Conservation (phyloP, 2,329 filamentous ascomycete species). For the Rachicladosporium sp. region DNA sequence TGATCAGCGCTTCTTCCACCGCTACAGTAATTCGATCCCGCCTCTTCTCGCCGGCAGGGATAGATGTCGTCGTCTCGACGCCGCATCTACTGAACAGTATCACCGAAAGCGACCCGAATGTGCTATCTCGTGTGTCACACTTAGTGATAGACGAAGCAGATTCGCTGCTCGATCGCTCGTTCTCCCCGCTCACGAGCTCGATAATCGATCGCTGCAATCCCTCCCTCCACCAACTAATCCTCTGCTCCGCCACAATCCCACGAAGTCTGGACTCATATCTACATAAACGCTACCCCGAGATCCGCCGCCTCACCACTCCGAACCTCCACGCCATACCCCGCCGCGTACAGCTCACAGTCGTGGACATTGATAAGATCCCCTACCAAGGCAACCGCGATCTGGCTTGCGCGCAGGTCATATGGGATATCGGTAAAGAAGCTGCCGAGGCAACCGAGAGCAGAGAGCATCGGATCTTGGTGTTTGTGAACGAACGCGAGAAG, state of each 20-base stretch:
- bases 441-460: constrained; percentile 40
- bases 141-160: constrained; percentile 92
- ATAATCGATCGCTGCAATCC: constrained; percentile 74
- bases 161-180: constrained; percentile 86
- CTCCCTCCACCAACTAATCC: constrained; percentile 71
- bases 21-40: constrained; percentile 71
- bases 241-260: constrained; percentile 95
- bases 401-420: constrained; percentile 89
- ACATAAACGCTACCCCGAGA: constrained; percentile 68
- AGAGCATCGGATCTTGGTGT: constrained; percentile 79
- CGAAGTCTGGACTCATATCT: constrained; percentile 76
- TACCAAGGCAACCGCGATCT: constrained; percentile 88
- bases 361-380: constrained; percentile 83
- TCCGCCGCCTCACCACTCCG: constrained; percentile 78
- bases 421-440: constrained; percentile 74
- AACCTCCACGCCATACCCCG: constrained; percentile 94
- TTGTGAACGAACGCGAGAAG: constrained; percentile 91
- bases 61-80: constrained; percentile 78
- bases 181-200: constrained; percentile 66
- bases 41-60: constrained; percentile 66
- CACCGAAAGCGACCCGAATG: constrained; percentile 76
- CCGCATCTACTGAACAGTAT: constrained; percentile 84
- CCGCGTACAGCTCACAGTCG: constrained; percentile 82
- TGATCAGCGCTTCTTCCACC: constrained; percentile 66
- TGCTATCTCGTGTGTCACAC: constrained; percentile 81